phyloP scores from a whole-genome alignment of 1,139 yeast species.

The Diutina ranongensis region DNA sequence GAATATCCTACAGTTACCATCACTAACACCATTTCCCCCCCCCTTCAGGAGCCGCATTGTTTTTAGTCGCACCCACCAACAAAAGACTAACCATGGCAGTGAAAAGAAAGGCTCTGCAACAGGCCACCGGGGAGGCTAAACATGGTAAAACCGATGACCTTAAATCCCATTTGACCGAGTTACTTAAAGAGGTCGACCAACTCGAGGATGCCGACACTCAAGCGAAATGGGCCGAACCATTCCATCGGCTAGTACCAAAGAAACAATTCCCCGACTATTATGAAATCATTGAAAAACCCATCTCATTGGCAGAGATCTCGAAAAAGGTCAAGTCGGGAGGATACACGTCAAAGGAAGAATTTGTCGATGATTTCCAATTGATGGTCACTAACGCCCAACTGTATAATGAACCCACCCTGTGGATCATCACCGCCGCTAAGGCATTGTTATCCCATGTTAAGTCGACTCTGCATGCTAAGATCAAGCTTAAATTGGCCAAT shows the following conservation, averaged over 20 bases:
- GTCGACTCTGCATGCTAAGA: constrained; percentile 21
- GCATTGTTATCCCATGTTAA: constrained; percentile 31
- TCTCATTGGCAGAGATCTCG: constrained; percentile 55
- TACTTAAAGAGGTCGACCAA: constrained; percentile 1
- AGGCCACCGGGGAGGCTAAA: neutral
- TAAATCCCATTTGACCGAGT: neutral
- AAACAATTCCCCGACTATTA: constrained; percentile 78
- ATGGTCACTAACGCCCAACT: constrained; percentile 48
- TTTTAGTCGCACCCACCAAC: neutral
- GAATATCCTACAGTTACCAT: too few species aligned
- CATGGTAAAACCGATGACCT: neutral
- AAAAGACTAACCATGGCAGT: neutral
- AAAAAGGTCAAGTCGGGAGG: constrained; percentile 27
- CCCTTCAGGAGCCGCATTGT: neutral
- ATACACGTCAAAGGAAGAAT: constrained; percentile 25
- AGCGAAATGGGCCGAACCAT: constrained; percentile 17
- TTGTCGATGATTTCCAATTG: constrained; percentile 43
- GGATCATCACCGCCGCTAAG: constrained; percentile 48
- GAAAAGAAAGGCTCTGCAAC: constrained; percentile 1
- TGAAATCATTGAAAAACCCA: constrained; percentile 50
- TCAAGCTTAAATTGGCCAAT: constrained; percentile 7
- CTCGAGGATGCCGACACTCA: neutral
- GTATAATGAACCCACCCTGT: constrained; percentile 51
- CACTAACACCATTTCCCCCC: neutral
- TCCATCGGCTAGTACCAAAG: constrained; percentile 59